Evolutionary conservation across 805 yeast species (phyloP), one percentile per base, ranked within the genome.

Genomic region (Schwanniomyces vanrijiae): DNA sequence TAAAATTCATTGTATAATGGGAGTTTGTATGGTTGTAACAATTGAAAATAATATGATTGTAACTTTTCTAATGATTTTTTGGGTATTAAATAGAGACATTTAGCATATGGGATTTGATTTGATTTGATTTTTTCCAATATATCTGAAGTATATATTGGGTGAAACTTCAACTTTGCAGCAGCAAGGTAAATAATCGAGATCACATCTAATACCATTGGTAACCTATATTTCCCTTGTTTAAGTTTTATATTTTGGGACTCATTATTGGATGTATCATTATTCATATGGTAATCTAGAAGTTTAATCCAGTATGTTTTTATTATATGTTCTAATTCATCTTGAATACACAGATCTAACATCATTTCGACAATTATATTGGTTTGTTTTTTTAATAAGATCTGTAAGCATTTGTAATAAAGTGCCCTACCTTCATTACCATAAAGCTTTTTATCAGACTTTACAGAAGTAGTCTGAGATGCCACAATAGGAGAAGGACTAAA

Each of bases 81-180:
- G 7, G 86, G 84, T 3, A 82, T 46, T 7, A 65, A 48, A 35
- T 60, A 63, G 16, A 62, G 48, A 5, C 79, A 69, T 43, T 65
- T 71, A 51, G 75, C 61, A 53, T 71, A 79, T 2, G 88, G 87
- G 1, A 86, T 61, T 26, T 67, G 64, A 42, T 77, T 77, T 2
- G 65, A 54, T 24, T 69, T 56, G 3, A 78, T 61, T 62, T 77
- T 65, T 3, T 58, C 54, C 20, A 81, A 55, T 14, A 81, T 60
- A 56, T 83, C 87, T 45, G 65, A 61, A 4, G 76, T 51, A 55
- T 77, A 81, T 1, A 84, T 52, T 0, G 89, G 86, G 18, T 58
- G 56, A 24, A 73, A 49, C 24, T 73, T 68, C 51, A 81, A 53
- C 46, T 75, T 72, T 7, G 77, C 50, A n/a, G 78, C 58, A 2